Evolutionary conservation across 2,329 filamentous ascomycete genomes (phyloP), one percentile per base, ranked within the genome.

Genomic region (Fusarium neocosmosporiellum): DNA sequence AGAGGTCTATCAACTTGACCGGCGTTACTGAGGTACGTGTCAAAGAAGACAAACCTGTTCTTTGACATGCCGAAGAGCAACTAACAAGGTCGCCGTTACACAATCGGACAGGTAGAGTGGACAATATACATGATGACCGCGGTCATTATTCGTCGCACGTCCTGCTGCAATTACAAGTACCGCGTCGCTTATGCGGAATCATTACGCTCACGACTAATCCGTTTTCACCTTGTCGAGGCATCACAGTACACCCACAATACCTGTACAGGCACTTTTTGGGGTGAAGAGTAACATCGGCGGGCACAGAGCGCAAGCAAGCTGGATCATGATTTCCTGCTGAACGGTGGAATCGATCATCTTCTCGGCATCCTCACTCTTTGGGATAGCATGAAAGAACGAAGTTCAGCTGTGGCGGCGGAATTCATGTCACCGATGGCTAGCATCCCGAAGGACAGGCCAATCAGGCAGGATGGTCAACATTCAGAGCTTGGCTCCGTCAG

Each of bases 401-500:
- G 66, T 65, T 63, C 67, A 74, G 66, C 69, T 69, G 65, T 69
- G 66, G 75, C 68, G 71, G 72, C 70, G 66, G 53, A 72, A 70
- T 67, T 73, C 50, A 72, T 72, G 69, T 73, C 70, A 69, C 69
- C 67, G 36, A 64, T 59, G 60, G 70, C 57, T 36, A 67, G 66
- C 63, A 67, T 66, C 48, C 62, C 58, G 54, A 66, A 50, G 62
- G 55, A 39, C 37, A 70, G 65, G 43, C 74, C 67, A 65, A 72
- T 69, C 59, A 71, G 16, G 48, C n/a, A 34, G 18, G 29, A 43
- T 31, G 59, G 50, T 58, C 53, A 59, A 63, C 67, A 54, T 24
- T 46, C 9, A 27, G 53, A 66, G 60, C 65, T 64, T 71, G 61
- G 63, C 62, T 65, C 57, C 59, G 55, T 65, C 39, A 59, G 68